phyloP scores from a whole-genome alignment of 2,329 filamentous ascomycete species.

The Salinomyces thailandicus region DNA sequence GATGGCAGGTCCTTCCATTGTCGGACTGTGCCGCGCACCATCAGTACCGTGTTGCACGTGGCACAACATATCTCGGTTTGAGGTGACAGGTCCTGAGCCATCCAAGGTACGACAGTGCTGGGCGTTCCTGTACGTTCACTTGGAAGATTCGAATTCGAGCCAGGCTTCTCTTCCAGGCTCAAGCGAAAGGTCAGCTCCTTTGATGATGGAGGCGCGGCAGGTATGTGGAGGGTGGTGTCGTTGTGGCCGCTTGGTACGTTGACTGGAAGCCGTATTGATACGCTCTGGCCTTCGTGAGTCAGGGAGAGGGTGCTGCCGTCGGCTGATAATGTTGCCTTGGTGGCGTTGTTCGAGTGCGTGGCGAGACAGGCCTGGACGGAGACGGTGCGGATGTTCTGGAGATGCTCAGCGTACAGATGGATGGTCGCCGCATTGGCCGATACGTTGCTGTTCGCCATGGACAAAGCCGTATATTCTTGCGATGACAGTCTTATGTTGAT shows the following conservation, averaged over 20 bases:
- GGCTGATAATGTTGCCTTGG: constrained; percentile 34
- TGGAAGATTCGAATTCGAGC: constrained; percentile 6
- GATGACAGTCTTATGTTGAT: too few species aligned
- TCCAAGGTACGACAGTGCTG: constrained; percentile 35
- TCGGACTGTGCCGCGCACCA: constrained; percentile 29
- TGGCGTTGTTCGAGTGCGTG: constrained; percentile 33
- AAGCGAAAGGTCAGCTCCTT: constrained; percentile 46
- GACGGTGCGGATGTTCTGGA: constrained; percentile 51
- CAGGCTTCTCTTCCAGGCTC: constrained; percentile 35
- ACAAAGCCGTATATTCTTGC: too few species aligned
- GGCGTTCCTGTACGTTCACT: constrained; percentile 12
- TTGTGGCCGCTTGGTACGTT: constrained; percentile 30
- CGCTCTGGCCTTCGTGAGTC: constrained; percentile 35
- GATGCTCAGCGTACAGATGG: constrained; percentile 48
- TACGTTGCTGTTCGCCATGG: neutral
- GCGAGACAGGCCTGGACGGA: constrained; percentile 46
- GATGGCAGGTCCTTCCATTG: constrained; percentile 89
- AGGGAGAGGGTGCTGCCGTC: constrained; percentile 36
- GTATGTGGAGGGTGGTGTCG: constrained; percentile 39
- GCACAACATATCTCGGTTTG: constrained; percentile 20
- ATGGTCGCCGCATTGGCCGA: constrained; percentile 14
- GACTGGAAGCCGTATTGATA: constrained; percentile 38
- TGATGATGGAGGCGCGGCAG: constrained; percentile 33
- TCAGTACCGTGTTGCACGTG: constrained; percentile 17
- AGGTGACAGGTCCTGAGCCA: constrained; percentile 26